Conservation (phyloP, 352 stramenopile species). For the Globisporangium camurandrum region DNA sequence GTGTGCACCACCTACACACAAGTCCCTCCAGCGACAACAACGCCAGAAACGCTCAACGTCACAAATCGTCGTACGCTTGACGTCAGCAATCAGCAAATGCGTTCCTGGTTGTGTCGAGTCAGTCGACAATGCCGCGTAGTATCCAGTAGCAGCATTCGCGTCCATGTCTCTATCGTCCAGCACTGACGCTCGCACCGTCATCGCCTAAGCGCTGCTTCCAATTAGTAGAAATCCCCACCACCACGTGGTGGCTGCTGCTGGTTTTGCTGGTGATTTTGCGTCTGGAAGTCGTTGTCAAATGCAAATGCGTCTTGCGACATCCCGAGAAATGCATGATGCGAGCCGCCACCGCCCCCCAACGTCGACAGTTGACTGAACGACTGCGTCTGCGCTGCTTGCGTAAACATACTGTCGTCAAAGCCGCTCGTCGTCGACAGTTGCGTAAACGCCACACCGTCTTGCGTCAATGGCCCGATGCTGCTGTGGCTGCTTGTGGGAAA, state of each 20-base stretch:
- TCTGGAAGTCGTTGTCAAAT: constrained; percentile 42
- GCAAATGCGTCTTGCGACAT: constrained; percentile 79
- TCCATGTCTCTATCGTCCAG: no score
- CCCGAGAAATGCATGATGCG: no score
- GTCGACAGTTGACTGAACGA: constrained; percentile 80
- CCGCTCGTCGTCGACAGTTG: constrained; percentile 49
- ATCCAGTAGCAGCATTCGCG: no score
- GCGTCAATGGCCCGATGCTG: constrained; percentile 58
- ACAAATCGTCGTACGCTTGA: no score
- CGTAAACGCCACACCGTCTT: constrained; percentile 70
- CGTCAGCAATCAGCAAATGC: no score
- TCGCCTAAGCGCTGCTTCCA: neutral
- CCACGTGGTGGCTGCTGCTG: constrained; percentile 51
- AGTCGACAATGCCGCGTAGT: no score
- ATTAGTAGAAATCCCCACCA: constrained; percentile 66
- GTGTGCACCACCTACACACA: no score
- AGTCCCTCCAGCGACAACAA: no score
- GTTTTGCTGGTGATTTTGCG: constrained; percentile 31
- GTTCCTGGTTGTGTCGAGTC: no score
- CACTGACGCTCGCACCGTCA: neutral
- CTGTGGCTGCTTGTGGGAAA: constrained; percentile 9
- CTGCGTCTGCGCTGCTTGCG: constrained; percentile 70
- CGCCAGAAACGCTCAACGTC: no score
- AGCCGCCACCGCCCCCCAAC: no score
- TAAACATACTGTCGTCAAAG: constrained; percentile 59